Evolutionary conservation across 2,329 filamentous ascomycete genomes (phyloP).

Genomic region (Aspergillus novoparasiticus): DNA sequence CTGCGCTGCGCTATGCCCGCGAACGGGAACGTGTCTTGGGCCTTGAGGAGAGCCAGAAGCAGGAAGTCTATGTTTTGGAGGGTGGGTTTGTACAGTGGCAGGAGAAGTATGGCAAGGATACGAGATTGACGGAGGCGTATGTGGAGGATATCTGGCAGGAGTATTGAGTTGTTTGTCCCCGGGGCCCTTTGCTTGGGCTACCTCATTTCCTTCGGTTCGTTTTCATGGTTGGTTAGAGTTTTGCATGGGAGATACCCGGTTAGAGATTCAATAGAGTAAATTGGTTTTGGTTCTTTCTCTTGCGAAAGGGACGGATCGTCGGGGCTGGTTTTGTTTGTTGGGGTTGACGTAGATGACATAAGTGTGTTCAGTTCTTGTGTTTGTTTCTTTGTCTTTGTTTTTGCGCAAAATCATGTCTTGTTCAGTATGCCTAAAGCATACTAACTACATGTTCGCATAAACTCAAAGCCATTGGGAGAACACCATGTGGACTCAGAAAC

Average conservation of each 20-base stretch:
- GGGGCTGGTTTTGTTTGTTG: neutral
- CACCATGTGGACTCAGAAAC: neutral
- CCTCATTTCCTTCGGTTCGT: neutral
- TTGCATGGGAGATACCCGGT: conserved; percentile 3
- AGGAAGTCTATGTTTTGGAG: conserved; percentile 80
- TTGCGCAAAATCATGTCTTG: neutral
- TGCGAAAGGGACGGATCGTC: neutral
- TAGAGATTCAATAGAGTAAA: neutral
- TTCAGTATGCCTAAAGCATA: neutral
- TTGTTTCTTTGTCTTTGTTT: neutral
- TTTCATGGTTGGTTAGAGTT: neutral
- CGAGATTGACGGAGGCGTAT: conserved; percentile 80
- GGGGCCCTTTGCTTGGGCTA: neutral
- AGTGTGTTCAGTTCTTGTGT: neutral
- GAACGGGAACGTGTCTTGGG: conserved; percentile 63
- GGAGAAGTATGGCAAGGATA: conserved; percentile 74
- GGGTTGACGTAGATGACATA: neutral
- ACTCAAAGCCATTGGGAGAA: neutral
- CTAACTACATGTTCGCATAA: neutral
- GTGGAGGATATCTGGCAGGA: conserved; percentile 81
- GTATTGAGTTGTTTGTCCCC: conserved; percentile 27
- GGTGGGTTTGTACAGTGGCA: conserved; percentile 89
- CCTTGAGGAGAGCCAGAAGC: conserved; percentile 48
- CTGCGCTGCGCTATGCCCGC: conserved; percentile 72
- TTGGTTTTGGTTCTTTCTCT: neutral